A percentile compares a stretch with the other conserved stretches of the same genome.
Conservation (phyloP, 228 moss, liverwort and hornwort species). For the Sphagnum fallax region DNA sequence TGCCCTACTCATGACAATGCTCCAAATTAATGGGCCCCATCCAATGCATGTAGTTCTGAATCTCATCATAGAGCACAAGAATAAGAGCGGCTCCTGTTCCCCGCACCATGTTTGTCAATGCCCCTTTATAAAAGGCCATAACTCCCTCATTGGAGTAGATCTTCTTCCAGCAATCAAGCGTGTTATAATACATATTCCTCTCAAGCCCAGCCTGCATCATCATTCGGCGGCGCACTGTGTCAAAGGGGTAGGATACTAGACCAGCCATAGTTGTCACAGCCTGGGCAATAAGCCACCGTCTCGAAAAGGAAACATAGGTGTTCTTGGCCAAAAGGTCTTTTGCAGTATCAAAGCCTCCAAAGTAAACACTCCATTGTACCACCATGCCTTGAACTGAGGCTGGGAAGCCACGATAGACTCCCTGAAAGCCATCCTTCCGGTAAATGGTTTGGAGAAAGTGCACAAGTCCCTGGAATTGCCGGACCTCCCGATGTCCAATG, state of each 20-base stretch:
- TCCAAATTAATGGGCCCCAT: conserved; percentile 48
- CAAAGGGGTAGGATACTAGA: conserved; percentile 83
- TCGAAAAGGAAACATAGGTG: conserved; percentile 69
- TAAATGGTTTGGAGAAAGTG: conserved; percentile 79
- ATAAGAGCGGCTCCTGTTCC: conserved; percentile 92
- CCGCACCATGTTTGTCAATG: conserved; percentile 86
- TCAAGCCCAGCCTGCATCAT: conserved; percentile 98
- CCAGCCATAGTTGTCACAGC: conserved; percentile 81
- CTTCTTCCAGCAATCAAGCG: conserved; percentile 84
- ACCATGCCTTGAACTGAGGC: conserved; percentile 97
- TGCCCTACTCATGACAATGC: conserved; percentile 18
- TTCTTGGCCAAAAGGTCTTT: conserved; percentile 70
- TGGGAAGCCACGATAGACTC: conserved; percentile 89
- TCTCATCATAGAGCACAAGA: conserved; percentile 88
- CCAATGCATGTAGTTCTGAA: conserved; percentile 80
- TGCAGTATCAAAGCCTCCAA: conserved; percentile 95
- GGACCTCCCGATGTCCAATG: conserved; percentile 62
- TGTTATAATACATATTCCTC: conserved; percentile 69
- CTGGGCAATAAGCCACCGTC: conserved; percentile 80
- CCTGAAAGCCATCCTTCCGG: conserved; percentile 74
- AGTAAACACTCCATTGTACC: conserved; percentile 89
- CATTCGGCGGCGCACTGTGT: conserved; percentile 87
- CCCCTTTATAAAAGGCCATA: conserved; percentile 83
- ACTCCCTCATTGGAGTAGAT: conserved; percentile 68
- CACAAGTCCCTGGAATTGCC: conserved; percentile 76